phyloP scores from a whole-genome alignment of 176 grass and related monocot genomes.

The Carex scoparia region DNA sequence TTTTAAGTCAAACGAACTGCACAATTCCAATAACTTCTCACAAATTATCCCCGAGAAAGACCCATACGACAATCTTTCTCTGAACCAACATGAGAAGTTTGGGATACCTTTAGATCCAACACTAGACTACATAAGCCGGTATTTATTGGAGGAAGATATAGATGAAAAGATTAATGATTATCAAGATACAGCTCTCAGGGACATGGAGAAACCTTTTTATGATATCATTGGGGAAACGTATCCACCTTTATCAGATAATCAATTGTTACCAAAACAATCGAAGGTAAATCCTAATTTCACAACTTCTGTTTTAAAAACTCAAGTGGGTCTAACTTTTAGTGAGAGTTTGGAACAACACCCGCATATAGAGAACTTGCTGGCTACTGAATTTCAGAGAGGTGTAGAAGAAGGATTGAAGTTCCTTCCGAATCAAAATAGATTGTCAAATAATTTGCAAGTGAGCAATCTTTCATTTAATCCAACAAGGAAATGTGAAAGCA shows the following conservation, averaged over 20 bases:
- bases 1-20: not conserved
- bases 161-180: constrained; percentile 27
- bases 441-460: constrained; percentile 1
- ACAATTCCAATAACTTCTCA: not conserved
- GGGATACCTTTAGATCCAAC: not conserved
- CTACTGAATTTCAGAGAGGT: constrained; percentile 29
- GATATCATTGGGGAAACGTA: constrained; percentile 36
- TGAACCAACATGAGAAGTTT: not conserved
- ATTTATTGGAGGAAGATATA: constrained; percentile 47
- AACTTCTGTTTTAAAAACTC: not conserved
- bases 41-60: not conserved
- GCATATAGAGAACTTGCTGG: not conserved
- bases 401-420: constrained; percentile 43
- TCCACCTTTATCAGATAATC: not conserved
- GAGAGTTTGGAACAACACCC: too few species aligned
- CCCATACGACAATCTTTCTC: not conserved
- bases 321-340: not conserved
- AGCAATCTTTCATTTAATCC: not conserved
- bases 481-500: not conserved
- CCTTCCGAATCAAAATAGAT: constrained; percentile 31
- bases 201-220: constrained; percentile 35
- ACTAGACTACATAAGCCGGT: constrained; percentile 34
- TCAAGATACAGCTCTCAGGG: constrained; percentile 13
- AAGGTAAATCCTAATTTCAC: not conserved
- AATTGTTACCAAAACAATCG: not conserved